Evolutionary conservation across 2,329 filamentous ascomycete genomes (phyloP), one percentile per base, ranked within the genome.

Genomic region (Diplocarpon mali): DNA sequence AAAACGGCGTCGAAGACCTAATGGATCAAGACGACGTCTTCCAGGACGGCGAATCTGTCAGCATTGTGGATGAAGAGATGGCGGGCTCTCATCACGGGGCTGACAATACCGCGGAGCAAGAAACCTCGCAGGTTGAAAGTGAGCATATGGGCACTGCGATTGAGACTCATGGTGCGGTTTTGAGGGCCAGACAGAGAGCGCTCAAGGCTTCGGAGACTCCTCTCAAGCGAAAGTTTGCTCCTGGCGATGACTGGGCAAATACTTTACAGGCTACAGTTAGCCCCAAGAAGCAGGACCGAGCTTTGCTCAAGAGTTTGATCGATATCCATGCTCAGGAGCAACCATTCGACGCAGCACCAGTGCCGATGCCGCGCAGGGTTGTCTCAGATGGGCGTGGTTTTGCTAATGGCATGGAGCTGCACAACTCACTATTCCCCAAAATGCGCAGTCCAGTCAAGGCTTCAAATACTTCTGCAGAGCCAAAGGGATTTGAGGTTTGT

Each of bases 211-310:
- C 73, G 15, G 70, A 66, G 48, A 75, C 74, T 24, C 78, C 78
- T 17, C 62, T 73, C 17, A 76, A 72, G 53, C 67, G 77, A 42
- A 75, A 79, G 51, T 75, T 83, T 47, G 69, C 75, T 30, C 52
- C 56, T 31, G 85, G 82, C 43, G 85, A 89, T 48, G 84, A 95
- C 62, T 98, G 92, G 92, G 83, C 88, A 55, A 84, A 92, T 56
- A 89, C 95, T 68, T 72, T 98, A 52, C 85, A 88, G 62, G 88
- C 88, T 54, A 96, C 92, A 5, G 87, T 96, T 55, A 95, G 87
- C 59, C 90, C 92, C 5, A 80, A 85, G 60, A 96, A 96, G 69
- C 83, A 92, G 59, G 85, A 95, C 67, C 85, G 90, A 47, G 82
- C 81, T 24, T 69, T 92, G 29, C 71, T 81, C 34, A 72, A 70